Base-by-base conservation (phyloP, 495 filamentous ascomycete genomes). In the Mycothermus thermophilus region DNA sequence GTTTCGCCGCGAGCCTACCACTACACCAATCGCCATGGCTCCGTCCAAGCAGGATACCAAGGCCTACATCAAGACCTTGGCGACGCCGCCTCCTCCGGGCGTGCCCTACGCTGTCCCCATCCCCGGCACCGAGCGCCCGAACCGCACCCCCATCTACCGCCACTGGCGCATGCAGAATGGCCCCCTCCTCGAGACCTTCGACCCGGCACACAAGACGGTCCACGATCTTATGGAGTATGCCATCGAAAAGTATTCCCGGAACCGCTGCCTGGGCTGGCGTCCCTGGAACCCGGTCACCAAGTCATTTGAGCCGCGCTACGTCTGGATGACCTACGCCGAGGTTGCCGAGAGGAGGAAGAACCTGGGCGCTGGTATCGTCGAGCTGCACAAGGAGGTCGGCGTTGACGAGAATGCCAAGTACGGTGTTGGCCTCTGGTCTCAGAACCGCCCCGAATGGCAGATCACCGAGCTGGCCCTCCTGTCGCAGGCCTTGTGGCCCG, bases 361-460 rank as follows among this genome's bases (percentile, higher is more conserved):
- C 43, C 74, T 97, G 45, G 90, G 92, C 37, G 81, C 78, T 27
- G 90, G 92, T 34, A 58, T 96, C 33, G 78, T 84, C 29, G 75
- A 87, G 57, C 56, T 96, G 48, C 82, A 93, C 55, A 66, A 79
- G 44, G 69, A 73, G 40, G 63, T 72, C 38, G 80, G 79, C 5
- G n/a, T n/a, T n/a, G 64, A 81, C 31, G 63, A 64, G 7, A 70
- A 68, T 21, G 58, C 61, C 30, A 80, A 88, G 59, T 83, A 90
- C 51, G 83, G 79, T 32, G 71, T 96, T 39, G 90, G 90, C 21
- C 60, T 97, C 12, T 97, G 90, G 90, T 84, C 83, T 37, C 83
- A 88, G 62, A 97, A 97, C 57, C 74, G 90, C 34, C 81, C 88
- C 5, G 90, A 97, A 58, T 97, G 90, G 90, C 90, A 97, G 67